Percentiles rank a stretch among this genome's conserved stretches.
Evolutionary conservation across 257 asterid genomes (phyloP).

Genomic region (Fraxinus excelsior): DNA sequence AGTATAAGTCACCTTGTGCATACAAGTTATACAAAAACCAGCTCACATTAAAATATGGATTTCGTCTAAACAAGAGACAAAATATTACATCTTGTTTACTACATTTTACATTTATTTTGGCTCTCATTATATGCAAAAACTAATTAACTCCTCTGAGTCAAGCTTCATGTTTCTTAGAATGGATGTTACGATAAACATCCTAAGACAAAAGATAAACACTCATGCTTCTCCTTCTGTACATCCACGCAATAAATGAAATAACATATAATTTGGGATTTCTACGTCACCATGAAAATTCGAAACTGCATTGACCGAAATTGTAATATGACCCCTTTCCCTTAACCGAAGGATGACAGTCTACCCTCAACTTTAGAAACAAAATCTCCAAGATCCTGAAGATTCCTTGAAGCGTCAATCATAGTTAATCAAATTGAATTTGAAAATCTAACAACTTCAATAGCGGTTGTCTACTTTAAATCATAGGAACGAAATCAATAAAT

Average conservation of each 20-base stretch:
- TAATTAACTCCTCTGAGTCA: neutral
- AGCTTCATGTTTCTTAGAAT: neutral
- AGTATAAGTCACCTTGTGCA: slow-evolving; percentile 20
- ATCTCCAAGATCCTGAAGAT: neutral
- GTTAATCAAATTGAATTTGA: neutral
- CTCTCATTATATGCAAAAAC: neutral
- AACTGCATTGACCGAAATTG: neutral
- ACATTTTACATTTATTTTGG: neutral
- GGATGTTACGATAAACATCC: neutral
- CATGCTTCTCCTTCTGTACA: neutral
- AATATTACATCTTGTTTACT: neutral
- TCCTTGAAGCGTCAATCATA: neutral
- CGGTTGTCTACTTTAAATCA: neutral
- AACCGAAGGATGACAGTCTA: neutral
- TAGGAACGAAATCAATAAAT: neutral
- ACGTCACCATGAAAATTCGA: neutral
- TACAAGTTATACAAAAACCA: neutral
- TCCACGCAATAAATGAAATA: neutral
- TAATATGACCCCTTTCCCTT: neutral
- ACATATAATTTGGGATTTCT: neutral
- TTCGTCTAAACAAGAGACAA: neutral
- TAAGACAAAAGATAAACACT: neutral
- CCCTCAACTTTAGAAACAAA: neutral
- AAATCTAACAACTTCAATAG: neutral
- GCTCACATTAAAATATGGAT: neutral